These are phyloP conservation scores for Picochlorum costavermella DNA, from an alignment of 139 green algal genomes.

Conservation along the genomic window DNA sequence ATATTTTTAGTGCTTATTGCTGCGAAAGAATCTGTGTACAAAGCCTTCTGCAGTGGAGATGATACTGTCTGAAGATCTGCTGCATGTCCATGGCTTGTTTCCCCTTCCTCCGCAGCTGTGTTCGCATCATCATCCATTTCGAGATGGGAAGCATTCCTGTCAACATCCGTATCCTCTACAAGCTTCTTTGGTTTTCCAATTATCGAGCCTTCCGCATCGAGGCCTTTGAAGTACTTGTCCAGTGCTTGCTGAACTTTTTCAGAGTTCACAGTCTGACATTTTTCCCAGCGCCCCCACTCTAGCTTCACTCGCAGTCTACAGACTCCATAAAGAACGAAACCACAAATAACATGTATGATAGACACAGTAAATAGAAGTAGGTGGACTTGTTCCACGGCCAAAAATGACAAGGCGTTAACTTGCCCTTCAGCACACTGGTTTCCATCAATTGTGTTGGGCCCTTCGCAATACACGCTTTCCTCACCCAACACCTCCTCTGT, in stretches of 20 bases:
- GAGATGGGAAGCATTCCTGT: too few relatives aligned
- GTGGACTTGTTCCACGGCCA: slow-evolving; percentile 11
- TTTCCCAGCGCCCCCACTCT: slow-evolving; percentile 2
- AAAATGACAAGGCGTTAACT: slow-evolving; percentile 6
- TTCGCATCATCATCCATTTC: too few relatives aligned
- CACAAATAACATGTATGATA: neutral
- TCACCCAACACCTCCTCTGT: too few relatives aligned
- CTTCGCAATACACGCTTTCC: neutral
- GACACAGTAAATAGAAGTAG: slow-evolving; percentile 10
- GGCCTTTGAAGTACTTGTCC: neutral
- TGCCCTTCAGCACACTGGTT: neutral
- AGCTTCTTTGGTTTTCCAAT: too few relatives aligned
- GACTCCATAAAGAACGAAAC: slow-evolving; percentile 2
- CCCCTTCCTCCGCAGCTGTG: too few relatives aligned
- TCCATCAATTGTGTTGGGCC: neutral
- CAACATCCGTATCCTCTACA: too few relatives aligned
- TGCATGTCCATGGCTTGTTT: too few relatives aligned
- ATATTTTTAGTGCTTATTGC: neutral
- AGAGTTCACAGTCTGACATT: neutral
- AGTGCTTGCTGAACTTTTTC: neutral
- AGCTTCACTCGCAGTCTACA: neutral
- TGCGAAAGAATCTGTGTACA: too few relatives aligned
- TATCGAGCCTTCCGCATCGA: neutral
- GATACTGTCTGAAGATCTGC: too few relatives aligned
- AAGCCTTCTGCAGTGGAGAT: too few relatives aligned